Evolutionary conservation across 176 grass and related monocot genomes (phyloP), one percentile per base, ranked within the genome.

Genomic region (Carex scoparia): DNA sequence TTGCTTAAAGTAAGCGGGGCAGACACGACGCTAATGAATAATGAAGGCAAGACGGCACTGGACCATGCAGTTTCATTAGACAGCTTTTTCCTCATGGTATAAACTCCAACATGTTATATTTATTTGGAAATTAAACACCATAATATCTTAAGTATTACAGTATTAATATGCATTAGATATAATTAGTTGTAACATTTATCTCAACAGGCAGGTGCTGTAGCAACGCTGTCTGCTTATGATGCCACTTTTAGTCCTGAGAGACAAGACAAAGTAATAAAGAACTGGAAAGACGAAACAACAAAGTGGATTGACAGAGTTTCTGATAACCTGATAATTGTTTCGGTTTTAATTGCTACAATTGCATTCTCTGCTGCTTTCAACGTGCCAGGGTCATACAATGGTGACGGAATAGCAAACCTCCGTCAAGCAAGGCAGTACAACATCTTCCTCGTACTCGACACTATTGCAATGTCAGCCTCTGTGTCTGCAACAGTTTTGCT

Each of bases 361-460:
- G 91, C 88, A 38, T 92, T 92, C 63, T 92, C 85, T 1, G 88
- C 91, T 9, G 84, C 91, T 44, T 90, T 92, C 85, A 92, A 90
- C 16, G 79, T 92, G 13, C 91, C 88, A 1, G 88, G 91, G 37
- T 87, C 88, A 14, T 92, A 90, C 14, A 85, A 87, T 32, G 5
- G 53, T 1, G 65, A 88, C 14, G 88, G 91, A 2, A 81, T 84
- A 27, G 83, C 88, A 38, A 86, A 69, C n/a, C 82, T 90, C 4
- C 66, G 40, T 0, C 40, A 84, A 23, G 85, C 63, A 56, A 49
- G 10, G 3, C 33, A 80, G 56, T 92, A 89, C 10, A 77, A 71
- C 6, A 73, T 83, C 27, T 92, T 89, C 61, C 16, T 89, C 0
- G 27, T 81, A 42, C 28, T 89, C 7, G 90, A 93, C 58, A 86